Conservation (phyloP, 352 stramenopile species). For the Globisporangium paroecandrum region DNA sequence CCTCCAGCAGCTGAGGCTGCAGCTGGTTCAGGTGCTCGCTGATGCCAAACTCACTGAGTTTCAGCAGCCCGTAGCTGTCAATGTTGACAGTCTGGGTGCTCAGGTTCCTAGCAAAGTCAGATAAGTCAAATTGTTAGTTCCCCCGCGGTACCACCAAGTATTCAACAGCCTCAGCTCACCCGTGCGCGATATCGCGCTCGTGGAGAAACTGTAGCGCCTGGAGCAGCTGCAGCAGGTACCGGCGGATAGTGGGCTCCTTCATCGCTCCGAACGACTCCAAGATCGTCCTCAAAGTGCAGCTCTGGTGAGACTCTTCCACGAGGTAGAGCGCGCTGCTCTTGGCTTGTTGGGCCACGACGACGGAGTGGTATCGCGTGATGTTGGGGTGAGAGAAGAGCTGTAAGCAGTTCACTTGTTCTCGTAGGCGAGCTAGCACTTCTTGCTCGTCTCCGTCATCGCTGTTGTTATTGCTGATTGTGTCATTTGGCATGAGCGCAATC, state of each 20-base stretch:
- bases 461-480: neutral
- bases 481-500: neutral
- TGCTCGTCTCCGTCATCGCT: neutral
- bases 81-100: conserved; percentile 50
- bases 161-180: conserved; percentile 21
- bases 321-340: conserved; percentile 34
- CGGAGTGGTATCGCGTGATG: conserved; percentile 27
- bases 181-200: conserved; percentile 36
- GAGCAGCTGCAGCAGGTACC: conserved; percentile 60
- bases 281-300: conserved; percentile 55
- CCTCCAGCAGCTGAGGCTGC: neutral
- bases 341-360: conserved; percentile 23
- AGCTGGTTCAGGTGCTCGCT: conserved; percentile 11
- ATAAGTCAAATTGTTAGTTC: neutral
- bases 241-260: conserved; percentile 67
- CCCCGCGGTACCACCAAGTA: neutral
- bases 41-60: conserved; percentile 54
- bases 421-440: conserved; percentile 14
- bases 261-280: conserved; percentile 66
- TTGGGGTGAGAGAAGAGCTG: conserved; percentile 44
- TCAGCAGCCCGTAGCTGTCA: conserved; percentile 53
- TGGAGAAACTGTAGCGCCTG: conserved; percentile 53
- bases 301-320: conserved; percentile 31
- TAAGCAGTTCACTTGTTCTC: conserved; percentile 34
- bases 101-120: conserved; percentile 27